phyloP scores from a whole-genome alignment of 305 asterid species.

The Plantago coronopus region DNA sequence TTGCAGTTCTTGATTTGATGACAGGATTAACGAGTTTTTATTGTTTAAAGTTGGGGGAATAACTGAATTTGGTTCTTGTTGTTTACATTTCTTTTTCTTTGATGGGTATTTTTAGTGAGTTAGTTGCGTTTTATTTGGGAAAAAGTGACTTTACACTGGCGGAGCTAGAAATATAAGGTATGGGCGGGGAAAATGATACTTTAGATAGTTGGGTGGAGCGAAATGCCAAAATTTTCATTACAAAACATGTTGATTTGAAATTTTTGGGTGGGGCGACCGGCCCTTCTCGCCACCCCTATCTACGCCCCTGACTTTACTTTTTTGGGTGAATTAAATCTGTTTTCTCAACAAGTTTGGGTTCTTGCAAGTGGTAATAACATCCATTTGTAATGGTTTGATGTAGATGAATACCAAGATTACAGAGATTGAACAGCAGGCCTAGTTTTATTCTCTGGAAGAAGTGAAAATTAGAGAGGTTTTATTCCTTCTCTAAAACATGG shows the following conservation, averaged over 20 bases:
- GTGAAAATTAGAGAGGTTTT: slow-evolving; percentile 16
- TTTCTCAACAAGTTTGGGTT: slow-evolving; percentile 12
- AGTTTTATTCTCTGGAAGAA: neutral
- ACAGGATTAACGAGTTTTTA: slow-evolving; percentile 1
- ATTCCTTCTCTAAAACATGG: slow-evolving; percentile 35
- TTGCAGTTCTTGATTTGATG: neutral
- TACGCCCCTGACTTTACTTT: neutral
- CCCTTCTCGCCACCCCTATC: no score
- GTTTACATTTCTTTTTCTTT: neutral
- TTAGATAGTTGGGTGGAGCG: no score
- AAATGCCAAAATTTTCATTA: no score
- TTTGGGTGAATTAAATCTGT: neutral
- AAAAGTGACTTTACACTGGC: no score
- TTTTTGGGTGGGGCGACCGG: no score
- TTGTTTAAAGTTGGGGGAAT: neutral
- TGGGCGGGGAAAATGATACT: no score
- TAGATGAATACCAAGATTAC: slow-evolving; percentile 23
- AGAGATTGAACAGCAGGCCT: slow-evolving; percentile 22
- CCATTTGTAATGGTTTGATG: slow-evolving; percentile 14
- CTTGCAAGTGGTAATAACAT: slow-evolving; percentile 2
- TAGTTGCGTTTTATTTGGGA: neutral
- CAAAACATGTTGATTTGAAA: no score
- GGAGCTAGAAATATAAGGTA: no score
- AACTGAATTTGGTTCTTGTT: neutral
- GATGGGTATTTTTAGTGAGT: neutral